Conservation (phyloP, 345 rosid genomes). For the Gynandropsis gynandra region DNA sequence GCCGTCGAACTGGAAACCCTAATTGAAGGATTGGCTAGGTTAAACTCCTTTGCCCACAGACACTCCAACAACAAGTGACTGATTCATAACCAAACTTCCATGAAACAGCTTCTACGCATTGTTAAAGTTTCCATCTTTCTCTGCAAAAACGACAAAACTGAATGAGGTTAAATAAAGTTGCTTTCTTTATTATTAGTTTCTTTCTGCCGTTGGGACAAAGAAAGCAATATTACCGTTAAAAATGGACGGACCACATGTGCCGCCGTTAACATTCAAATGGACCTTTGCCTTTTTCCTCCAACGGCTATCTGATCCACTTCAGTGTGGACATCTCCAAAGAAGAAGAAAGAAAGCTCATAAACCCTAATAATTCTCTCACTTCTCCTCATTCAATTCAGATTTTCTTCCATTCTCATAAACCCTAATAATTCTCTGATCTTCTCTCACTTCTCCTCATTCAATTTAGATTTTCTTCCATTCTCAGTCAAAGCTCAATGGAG, state of each 20-base stretch:
- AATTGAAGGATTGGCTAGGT: conserved; percentile 35
- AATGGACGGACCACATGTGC: conserved; percentile 20
- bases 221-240: conserved; percentile 20
- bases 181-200: too few relatives aligned
- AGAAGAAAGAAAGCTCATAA: conserved; percentile 11
- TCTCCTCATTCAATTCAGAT: conserved; percentile 12
- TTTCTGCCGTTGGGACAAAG: neutral
- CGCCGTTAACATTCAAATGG: conserved; percentile 22
- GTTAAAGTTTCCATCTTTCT: too few relatives aligned
- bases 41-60: conserved; percentile 37
- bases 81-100: too few relatives aligned
- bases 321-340: neutral
- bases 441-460: conserved; percentile 14
- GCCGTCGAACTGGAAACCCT: conserved; percentile 33
- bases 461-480: neutral
- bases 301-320: conserved; percentile 29
- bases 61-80: conserved; percentile 38
- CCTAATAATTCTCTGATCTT: conserved; percentile 21
- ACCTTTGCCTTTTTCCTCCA: neutral
- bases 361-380: conserved; percentile 17
- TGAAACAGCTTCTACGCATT: too few relatives aligned
- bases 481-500: conserved; percentile 31
- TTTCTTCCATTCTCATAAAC: conserved; percentile 16
- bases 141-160: too few relatives aligned
- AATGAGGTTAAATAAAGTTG: too few relatives aligned